Conservation (phyloP, 108 stramenopile species). For the Skeletonema tropicum region DNA sequence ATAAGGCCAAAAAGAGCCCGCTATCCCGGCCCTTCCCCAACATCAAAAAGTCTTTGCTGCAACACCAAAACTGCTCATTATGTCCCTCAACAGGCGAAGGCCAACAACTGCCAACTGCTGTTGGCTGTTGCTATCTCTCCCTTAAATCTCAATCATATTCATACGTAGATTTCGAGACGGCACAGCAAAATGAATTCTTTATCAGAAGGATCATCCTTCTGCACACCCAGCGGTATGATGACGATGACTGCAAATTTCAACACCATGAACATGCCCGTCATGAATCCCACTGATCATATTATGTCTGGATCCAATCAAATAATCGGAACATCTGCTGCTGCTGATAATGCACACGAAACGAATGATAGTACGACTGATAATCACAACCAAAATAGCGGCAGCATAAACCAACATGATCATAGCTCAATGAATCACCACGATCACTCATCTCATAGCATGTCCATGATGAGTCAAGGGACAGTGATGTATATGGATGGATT, state of each 20-base stretch:
- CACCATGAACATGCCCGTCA: not conserved
- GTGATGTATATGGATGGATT: conserved; percentile 53
- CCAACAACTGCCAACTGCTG: too few species aligned
- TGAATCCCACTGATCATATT: not conserved
- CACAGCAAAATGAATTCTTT: not conserved
- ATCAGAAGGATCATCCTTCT: conserved; percentile 12
- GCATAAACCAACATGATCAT: conserved; percentile 5
- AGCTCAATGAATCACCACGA: conserved; percentile 18
- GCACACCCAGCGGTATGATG: conserved; percentile 20
- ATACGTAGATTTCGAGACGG: too few species aligned
- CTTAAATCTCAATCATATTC: too few species aligned
- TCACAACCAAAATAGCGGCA: conserved; percentile 1
- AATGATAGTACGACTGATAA: not conserved
- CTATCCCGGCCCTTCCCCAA: too few species aligned
- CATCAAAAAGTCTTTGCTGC: too few species aligned
- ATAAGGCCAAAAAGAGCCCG: too few species aligned
- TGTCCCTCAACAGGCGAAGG: too few species aligned
- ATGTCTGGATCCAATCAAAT: not conserved
- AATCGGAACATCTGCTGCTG: not conserved
- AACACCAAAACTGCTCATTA: too few species aligned
- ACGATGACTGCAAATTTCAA: conserved; percentile 11
- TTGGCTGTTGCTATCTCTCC: too few species aligned
- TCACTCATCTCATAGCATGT: not conserved
- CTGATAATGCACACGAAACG: not conserved
- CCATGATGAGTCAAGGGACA: conserved; percentile 23